These are phyloP conservation scores for Syzygium aqueum DNA, from an alignment of 345 rosid genomes.

Conservation along the genomic window DNA sequence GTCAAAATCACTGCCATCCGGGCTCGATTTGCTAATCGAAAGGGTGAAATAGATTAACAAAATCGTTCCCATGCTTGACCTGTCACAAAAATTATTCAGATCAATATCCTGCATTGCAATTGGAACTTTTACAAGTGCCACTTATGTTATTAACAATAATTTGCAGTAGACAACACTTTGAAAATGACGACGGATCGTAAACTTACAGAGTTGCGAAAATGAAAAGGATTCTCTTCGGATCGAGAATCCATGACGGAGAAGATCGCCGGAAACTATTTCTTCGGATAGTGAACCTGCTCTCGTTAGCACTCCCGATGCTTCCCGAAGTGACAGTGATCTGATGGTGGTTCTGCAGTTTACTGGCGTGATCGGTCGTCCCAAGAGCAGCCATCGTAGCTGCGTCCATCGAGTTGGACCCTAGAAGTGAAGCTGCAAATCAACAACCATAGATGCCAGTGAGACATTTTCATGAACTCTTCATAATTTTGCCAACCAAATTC, in stretches of 20 bases:
- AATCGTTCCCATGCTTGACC: slow-evolving; percentile 94
- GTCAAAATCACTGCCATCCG: slow-evolving; percentile 29
- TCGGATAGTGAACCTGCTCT: slow-evolving; percentile 31
- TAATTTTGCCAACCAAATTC: slow-evolving; percentile 2
- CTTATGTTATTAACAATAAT: neutral
- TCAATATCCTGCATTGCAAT: neutral
- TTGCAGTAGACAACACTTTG: neutral
- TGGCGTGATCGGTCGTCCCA: slow-evolving; percentile 27
- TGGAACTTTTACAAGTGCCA: neutral
- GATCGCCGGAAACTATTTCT: slow-evolving; percentile 69
- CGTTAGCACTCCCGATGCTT: slow-evolving; percentile 21
- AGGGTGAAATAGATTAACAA: slow-evolving; percentile 89
- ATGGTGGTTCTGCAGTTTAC: slow-evolving; percentile 43
- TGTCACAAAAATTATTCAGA: slow-evolving; percentile 12
- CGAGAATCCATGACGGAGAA: slow-evolving; percentile 46
- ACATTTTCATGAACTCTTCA: neutral
- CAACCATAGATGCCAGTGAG: neutral
- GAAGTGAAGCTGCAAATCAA: neutral
- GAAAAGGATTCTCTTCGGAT: slow-evolving; percentile 82
- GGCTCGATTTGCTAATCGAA: slow-evolving; percentile 30
- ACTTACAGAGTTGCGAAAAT: slow-evolving; percentile 88
- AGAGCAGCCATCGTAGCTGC: slow-evolving; percentile 1
- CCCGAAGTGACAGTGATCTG: slow-evolving; percentile 66
- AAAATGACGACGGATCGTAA: neutral
- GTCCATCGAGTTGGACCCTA: neutral